Evolutionary conservation across 2,329 filamentous ascomycete species (phyloP).

Genomic region (Botrytis cinerea): DNA sequence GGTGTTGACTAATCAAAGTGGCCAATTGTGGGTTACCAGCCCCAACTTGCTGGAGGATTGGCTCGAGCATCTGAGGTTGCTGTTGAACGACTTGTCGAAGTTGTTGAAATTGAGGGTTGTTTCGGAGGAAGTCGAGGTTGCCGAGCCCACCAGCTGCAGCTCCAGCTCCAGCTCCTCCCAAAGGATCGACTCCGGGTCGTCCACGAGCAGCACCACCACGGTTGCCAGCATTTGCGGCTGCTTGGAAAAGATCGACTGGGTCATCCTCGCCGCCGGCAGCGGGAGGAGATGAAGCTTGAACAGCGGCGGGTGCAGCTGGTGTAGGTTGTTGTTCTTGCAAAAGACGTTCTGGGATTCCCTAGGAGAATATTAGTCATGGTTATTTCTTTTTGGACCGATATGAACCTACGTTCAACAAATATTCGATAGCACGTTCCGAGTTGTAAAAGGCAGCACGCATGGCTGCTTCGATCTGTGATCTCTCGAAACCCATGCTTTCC

Average conservation of each 20-base stretch:
- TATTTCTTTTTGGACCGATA: neutral
- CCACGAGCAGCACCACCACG: slow-evolving; percentile 49
- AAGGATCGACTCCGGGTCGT: slow-evolving; percentile 50
- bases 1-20: slow-evolving; percentile 86
- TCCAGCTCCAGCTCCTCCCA: slow-evolving; percentile 44
- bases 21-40: slow-evolving; percentile 94
- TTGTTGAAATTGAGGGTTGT: slow-evolving; percentile 97
- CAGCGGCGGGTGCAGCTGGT: slow-evolving; percentile 48
- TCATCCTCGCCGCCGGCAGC: slow-evolving; percentile 60
- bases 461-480: slow-evolving; percentile 84
- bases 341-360: slow-evolving; percentile 90
- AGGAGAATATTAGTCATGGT: slow-evolving; percentile 27
- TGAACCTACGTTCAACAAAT: slow-evolving; percentile 75
- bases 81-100: slow-evolving; percentile 96
- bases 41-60: slow-evolving; percentile 93
- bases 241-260: slow-evolving; percentile 86
- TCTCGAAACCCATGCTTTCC: slow-evolving; percentile 95
- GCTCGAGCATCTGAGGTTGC: slow-evolving; percentile 97
- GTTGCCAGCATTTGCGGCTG: slow-evolving; percentile 55
- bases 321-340: slow-evolving; percentile 64
- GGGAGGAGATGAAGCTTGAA: slow-evolving; percentile 45
- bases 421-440: slow-evolving; percentile 95
- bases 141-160: slow-evolving; percentile 57
- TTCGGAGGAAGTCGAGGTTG: slow-evolving; percentile 89
- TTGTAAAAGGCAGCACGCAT: slow-evolving; percentile 98